Conservation (phyloP, 192 early-diverging fungal species). For the Chytriomyces sp. region DNA sequence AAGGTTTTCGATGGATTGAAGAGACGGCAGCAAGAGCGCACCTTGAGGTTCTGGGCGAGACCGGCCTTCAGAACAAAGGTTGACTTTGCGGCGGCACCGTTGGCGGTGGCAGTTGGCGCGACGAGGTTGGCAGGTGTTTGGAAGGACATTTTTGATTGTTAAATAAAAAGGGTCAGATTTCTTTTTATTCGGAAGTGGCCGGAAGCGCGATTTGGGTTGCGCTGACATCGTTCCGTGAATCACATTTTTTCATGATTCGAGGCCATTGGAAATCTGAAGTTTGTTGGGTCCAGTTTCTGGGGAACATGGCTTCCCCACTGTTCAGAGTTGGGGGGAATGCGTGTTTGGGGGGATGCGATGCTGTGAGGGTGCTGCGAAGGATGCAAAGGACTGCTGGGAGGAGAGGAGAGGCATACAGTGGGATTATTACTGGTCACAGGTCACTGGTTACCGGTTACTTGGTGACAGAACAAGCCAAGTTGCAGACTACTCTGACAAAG, state of each 20-base stretch:
- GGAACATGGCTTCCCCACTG: not conserved
- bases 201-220: not conserved
- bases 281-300: too few species aligned
- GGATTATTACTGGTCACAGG: too few species aligned
- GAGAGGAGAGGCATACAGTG: too few species aligned
- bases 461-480: too few species aligned
- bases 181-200: not conserved
- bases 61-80: slow-evolving; percentile 91
- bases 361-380: too few species aligned
- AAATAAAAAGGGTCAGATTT: not conserved
- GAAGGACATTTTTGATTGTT: slow-evolving; percentile 48
- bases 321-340: too few species aligned
- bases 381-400: too few species aligned
- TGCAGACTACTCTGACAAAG: too few species aligned
- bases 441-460: too few species aligned
- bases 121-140: slow-evolving; percentile 66
- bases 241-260: not conserved
- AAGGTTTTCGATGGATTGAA: not conserved
- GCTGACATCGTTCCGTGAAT: not conserved
- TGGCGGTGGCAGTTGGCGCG: slow-evolving; percentile 41
- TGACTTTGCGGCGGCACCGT: slow-evolving; percentile 24
- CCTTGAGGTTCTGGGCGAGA: slow-evolving; percentile 98
- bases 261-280: not conserved
- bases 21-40: slow-evolving; percentile 40
- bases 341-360: too few species aligned